Conservation (phyloP, 306 rosid genomes). For the Cucumis melo region DNA sequence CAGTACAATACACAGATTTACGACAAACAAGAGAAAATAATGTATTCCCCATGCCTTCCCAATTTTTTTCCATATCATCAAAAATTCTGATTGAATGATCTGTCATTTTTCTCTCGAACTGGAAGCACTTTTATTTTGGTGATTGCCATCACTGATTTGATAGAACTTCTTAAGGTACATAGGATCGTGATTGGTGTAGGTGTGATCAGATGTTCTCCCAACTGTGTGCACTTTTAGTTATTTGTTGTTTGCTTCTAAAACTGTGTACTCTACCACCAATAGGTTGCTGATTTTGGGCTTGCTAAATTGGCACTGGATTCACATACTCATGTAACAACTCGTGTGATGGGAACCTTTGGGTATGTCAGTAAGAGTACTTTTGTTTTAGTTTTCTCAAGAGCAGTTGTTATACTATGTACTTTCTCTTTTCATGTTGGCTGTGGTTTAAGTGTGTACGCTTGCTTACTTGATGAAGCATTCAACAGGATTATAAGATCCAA, state of each 20-base stretch:
- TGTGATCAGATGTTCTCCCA: not conserved
- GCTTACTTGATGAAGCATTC: not conserved
- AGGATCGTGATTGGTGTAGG: not conserved
- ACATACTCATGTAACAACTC: constrained; percentile 82
- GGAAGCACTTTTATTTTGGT: not conserved
- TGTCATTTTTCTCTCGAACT: not conserved
- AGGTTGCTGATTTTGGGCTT: constrained; percentile 99
- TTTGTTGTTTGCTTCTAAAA: constrained; percentile 4
- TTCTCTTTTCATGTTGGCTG: not conserved
- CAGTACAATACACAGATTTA: not conserved
- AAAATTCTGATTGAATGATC: not conserved
- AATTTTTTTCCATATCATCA: not conserved
- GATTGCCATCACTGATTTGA: not conserved
- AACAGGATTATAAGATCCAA: not conserved
- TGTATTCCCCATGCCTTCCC: constrained; percentile 3
- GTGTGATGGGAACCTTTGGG: constrained; percentile 99
- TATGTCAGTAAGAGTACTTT: constrained; percentile 19
- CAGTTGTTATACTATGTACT: not conserved
- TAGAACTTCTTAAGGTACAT: not conserved
- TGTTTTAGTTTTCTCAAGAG: not conserved
- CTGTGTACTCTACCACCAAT: constrained; percentile 18
- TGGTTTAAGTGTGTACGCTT: not conserved
- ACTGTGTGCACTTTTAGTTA: not conserved
- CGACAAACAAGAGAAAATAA: not conserved
- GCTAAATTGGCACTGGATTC: constrained; percentile 85